Evolutionary conservation across 768 basidiomycete genomes (phyloP).

Genomic region (Suillus lakei): DNA sequence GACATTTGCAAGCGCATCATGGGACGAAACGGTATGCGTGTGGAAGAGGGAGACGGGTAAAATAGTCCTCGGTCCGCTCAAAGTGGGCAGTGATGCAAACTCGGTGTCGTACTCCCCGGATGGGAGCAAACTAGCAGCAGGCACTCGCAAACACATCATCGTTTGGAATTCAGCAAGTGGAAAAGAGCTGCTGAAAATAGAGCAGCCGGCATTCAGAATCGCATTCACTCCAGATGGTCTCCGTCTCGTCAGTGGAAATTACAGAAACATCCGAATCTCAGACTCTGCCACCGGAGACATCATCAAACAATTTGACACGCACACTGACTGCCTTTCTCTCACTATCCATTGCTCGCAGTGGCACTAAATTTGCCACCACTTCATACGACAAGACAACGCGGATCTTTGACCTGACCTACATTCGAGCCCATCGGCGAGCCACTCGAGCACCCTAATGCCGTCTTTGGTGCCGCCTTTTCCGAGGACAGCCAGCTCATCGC

Average conservation of each 20-base stretch:
- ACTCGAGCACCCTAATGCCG: not conserved
- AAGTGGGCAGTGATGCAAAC: rapidly evolving
- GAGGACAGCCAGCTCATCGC: not conserved
- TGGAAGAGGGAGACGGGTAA: slow-evolving; percentile 2
- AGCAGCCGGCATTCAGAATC: not conserved
- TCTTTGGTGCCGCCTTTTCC: not conserved
- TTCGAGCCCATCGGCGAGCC: not conserved
- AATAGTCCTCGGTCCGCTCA: not conserved
- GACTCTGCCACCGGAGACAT: not conserved
- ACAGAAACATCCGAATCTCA: not conserved
- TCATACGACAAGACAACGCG: not conserved
- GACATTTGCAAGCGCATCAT: not conserved
- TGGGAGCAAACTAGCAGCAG: slow-evolving; percentile 9
- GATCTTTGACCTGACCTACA: not conserved
- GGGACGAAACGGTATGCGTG: not conserved
- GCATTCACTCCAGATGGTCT: slow-evolving; percentile 1
- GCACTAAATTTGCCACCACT: not conserved
- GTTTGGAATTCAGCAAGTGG: not conserved
- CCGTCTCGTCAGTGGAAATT: not conserved
- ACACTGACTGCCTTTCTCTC: not conserved
- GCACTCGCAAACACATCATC: slow-evolving; percentile 5
- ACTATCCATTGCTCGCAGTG: not conserved
- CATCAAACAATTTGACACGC: not conserved
- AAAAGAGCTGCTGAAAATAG: not conserved
- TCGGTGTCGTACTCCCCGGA: not conserved